Conservation (phyloP, 2,329 filamentous ascomycete genomes). For the Huntiella abstrusa region DNA sequence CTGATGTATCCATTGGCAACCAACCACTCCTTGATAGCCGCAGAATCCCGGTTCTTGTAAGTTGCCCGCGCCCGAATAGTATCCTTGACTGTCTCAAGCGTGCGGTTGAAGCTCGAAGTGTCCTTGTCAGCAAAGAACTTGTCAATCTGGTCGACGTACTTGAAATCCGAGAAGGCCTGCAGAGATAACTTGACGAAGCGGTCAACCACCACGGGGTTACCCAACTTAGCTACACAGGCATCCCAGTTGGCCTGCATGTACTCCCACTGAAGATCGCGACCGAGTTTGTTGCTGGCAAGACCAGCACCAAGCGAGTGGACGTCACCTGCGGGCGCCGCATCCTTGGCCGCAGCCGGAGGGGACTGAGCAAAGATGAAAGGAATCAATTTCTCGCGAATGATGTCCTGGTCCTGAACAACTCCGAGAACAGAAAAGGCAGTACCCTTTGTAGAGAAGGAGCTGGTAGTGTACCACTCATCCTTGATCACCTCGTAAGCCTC, state of each 20-base stretch:
- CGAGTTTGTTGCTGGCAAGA: conserved; percentile 53
- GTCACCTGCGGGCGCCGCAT: conserved; percentile 67
- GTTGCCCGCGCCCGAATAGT: conserved; percentile 66
- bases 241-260: conserved; percentile 76
- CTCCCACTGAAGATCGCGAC: conserved; percentile 61
- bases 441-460: conserved; percentile 80
- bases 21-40: conserved; percentile 63
- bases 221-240: conserved; percentile 50
- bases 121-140: conserved; percentile 77
- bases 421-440: conserved; percentile 63
- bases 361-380: conserved; percentile 60
- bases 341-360: conserved; percentile 27
- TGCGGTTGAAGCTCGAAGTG: conserved; percentile 69
- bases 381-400: conserved; percentile 48
- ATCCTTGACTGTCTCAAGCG: conserved; percentile 68
- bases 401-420: conserved; percentile 44
- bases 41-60: conserved; percentile 62
- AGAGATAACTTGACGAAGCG: conserved; percentile 67
- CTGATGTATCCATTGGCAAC: conserved; percentile 25
- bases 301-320: conserved; percentile 64
- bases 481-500: conserved; percentile 56
- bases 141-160: conserved; percentile 56
- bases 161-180: conserved; percentile 55
- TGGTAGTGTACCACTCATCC: conserved; percentile 66
- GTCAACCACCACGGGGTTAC: conserved; percentile 74